phyloP scores from a whole-genome alignment of 164 flowering plant species.

The Brasenia schreberi region DNA sequence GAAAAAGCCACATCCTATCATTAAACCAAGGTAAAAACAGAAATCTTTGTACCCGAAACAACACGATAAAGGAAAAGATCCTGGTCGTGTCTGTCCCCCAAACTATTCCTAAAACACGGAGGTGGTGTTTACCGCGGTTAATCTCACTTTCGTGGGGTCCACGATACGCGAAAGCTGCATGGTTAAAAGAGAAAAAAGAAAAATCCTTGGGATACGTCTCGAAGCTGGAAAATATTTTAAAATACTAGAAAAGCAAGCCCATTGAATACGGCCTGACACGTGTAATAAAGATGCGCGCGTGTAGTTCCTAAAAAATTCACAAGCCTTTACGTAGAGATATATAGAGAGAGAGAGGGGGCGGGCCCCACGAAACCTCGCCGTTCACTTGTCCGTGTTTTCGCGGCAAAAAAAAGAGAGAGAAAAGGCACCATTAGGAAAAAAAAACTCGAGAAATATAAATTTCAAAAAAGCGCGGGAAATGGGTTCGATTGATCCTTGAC shows the following conservation, averaged over 20 bases:
- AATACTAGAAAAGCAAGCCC: background rate
- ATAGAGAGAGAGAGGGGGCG: background rate
- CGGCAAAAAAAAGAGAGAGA: background rate
- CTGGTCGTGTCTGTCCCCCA: too few species aligned
- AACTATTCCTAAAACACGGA: too few species aligned
- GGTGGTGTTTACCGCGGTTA: too few species aligned
- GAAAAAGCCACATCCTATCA: too few species aligned
- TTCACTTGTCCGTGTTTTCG: background rate
- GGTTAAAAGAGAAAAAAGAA: background rate
- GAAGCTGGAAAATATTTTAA: background rate
- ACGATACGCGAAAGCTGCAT: background rate
- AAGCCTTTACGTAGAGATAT: background rate
- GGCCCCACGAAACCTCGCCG: background rate
- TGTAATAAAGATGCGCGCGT: background rate
- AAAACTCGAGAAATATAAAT: background rate
- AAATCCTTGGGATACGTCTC: background rate
- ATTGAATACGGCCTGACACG: background rate
- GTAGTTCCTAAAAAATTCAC: background rate
- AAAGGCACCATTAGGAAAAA: background rate
- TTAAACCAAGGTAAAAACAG: too few species aligned
- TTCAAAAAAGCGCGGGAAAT: background rate
- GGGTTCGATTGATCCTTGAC: background rate
- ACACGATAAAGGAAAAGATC: too few species aligned
- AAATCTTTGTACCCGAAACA: too few species aligned
- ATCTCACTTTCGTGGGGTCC: too few species aligned